These are phyloP conservation scores for Mycocalia duriaeana DNA, from an alignment of 1,284 basidiomycete genomes.

Conservation along the genomic window DNA sequence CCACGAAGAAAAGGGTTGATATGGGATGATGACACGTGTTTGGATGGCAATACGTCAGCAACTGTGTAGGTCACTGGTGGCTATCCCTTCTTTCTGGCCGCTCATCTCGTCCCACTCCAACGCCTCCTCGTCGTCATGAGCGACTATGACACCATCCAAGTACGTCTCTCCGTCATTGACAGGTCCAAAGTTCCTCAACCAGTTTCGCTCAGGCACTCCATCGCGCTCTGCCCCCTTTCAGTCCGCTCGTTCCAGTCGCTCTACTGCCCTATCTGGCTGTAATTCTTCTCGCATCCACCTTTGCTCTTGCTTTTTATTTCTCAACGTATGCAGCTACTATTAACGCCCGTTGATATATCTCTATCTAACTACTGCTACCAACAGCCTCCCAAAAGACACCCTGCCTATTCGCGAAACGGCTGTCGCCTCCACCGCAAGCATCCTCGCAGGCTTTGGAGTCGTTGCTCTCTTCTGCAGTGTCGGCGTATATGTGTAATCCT, in stretches of 20 bases:
- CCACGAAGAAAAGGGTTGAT: conserved; percentile 21
- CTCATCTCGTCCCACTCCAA: no score
- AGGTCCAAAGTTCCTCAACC: conserved; percentile 6
- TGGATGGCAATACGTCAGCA: conserved; percentile 26
- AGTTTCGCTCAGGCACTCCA: conserved; percentile 30
- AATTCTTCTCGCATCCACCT: conserved; percentile 66
- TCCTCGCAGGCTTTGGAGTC: conserved; percentile 79
- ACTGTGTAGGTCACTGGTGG: not conserved
- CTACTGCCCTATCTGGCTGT: conserved; percentile 74
- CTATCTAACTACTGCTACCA: conserved; percentile 10
- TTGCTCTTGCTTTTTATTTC: conserved; percentile 82
- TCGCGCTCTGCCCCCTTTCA: conserved; percentile 50
- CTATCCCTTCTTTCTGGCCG: no score
- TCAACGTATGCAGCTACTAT: conserved; percentile 61
- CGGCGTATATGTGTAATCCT: conserved; percentile 73
- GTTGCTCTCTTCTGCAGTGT: conserved; percentile 83
- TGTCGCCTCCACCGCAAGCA: conserved; percentile 68
- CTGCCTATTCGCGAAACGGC: conserved; percentile 66
- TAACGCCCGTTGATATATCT: conserved; percentile 6
- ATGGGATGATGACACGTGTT: conserved; percentile 39
- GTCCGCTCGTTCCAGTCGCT: conserved; percentile 59
- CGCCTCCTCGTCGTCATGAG: no score
- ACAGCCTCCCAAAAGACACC: conserved; percentile 66
- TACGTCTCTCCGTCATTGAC: conserved; percentile 10
- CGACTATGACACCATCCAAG: conserved; percentile 34